Evolutionary conservation across 768 basidiomycete species (phyloP).

Genomic region (Mycena galopus): DNA sequence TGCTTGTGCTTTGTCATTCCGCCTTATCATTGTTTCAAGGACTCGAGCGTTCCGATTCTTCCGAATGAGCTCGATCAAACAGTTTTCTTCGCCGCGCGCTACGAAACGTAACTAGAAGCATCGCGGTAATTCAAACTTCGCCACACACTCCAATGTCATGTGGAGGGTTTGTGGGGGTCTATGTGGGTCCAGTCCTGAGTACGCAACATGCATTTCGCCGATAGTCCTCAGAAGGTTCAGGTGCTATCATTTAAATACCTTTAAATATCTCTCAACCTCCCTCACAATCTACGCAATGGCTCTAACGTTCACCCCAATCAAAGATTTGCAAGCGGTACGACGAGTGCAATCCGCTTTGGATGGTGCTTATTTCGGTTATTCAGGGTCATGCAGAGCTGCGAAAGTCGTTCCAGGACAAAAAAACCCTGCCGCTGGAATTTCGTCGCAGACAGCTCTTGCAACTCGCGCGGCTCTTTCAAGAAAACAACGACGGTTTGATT

Average conservation of each 20-base stretch:
- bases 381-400: slow-evolving; percentile 16
- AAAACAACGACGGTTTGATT: not conserved
- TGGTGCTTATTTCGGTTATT: not conserved
- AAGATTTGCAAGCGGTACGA: not conserved
- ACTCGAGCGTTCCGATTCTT: too few relatives aligned
- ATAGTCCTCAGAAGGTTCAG: too few relatives aligned
- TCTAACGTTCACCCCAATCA: not conserved
- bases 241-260: not conserved
- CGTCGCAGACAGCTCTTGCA: slow-evolving; percentile 22
- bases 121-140: too few relatives aligned
- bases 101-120: too few relatives aligned
- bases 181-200: too few relatives aligned
- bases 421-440: not conserved
- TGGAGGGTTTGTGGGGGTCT: too few relatives aligned
- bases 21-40: too few relatives aligned
- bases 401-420: slow-evolving; percentile 10
- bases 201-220: too few relatives aligned
- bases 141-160: too few relatives aligned
- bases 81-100: too few relatives aligned
- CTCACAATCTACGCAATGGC: not conserved
- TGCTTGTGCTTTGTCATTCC: too few relatives aligned
- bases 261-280: not conserved
- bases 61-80: too few relatives aligned
- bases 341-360: not conserved
- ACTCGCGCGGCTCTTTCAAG: slow-evolving; percentile 18